phyloP scores from a whole-genome alignment of 2,329 filamentous ascomycete species.

The Tolypocladium album region DNA sequence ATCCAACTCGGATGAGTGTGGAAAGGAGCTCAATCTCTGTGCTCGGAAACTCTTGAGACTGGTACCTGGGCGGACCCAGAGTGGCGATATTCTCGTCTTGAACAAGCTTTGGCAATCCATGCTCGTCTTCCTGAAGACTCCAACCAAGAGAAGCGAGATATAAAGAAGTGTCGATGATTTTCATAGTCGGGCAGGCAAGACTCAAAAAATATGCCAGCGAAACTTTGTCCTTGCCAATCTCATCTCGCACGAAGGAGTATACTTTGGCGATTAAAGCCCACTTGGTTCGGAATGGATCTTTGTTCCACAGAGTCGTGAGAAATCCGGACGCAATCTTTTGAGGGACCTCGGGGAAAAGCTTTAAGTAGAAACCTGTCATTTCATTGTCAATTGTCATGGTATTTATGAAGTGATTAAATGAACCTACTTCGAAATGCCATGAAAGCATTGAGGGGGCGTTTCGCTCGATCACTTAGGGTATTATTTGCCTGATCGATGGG shows the following conservation, averaged over 20 bases:
- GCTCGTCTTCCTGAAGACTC: conserved; percentile 21
- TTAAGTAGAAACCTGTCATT: conserved; percentile 33
- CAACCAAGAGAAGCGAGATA: conserved; percentile 38
- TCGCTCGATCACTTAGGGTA: conserved; percentile 7
- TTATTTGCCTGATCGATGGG: neutral
- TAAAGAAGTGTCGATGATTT: conserved; percentile 28
- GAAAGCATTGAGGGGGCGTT: conserved; percentile 20
- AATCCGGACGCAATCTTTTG: conserved; percentile 43
- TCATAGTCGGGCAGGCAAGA: conserved; percentile 33
- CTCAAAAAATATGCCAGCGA: conserved; percentile 35
- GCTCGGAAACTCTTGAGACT: conserved; percentile 8
- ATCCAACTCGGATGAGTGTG: conserved; percentile 12
- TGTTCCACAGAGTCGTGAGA: conserved; percentile 36
- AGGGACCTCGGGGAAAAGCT: conserved; percentile 30
- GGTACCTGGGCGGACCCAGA: neutral
- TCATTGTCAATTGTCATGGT: neutral
- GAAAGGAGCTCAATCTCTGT: conserved; percentile 18
- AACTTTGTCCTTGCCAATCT: conserved; percentile 32
- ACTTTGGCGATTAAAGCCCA: conserved; percentile 43
- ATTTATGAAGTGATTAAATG: neutral
- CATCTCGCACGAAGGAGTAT: conserved; percentile 42
- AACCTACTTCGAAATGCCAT: conserved; percentile 21
- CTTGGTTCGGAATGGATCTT: conserved; percentile 36
- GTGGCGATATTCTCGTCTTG: conserved; percentile 4
- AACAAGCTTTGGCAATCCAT: conserved; percentile 9